Evolutionary conservation across 2,329 filamentous ascomycete genomes (phyloP), one percentile per base, ranked within the genome.

Genomic region (Trichoderma simmonsii): DNA sequence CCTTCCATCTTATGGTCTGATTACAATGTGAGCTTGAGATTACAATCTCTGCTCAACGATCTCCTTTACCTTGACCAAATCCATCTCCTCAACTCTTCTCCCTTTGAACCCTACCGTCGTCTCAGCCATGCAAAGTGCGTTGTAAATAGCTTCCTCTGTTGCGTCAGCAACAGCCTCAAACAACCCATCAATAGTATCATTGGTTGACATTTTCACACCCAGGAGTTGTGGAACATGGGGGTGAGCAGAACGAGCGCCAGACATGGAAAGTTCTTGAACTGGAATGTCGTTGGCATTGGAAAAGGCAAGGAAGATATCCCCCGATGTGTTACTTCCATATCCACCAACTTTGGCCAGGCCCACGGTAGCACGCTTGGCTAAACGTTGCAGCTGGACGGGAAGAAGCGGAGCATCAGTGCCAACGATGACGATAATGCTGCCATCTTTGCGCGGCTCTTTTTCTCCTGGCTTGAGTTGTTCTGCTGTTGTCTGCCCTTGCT

Each of bases 291-390:
- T 88, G 6, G 83, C 89, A 0, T 90, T 92, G 8, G 89, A 91
- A 72, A 92, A 88, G 4, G 90, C 90, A 3, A 92, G 81, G 77
- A 92, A 91, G 72, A 92, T 88, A 73, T 92, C 90, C 0, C 90
- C 90, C 0, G 88, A 91, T 12, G 84, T 84, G 74, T 91, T 91
- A 57, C 85, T 83, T 0, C 89, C 90, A 72, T 88, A 87, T 2
- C 89, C 88, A 3, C 90, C 90, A 0, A 90, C 89, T 71, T 86
- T 84, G 6, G 86, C 82, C 1, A 92, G 78, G 0, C 91, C 90
- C 1, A 91, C 85, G 0, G 89, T 89, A 1, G 89, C 89, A 43
- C 89, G 86, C 72, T 87, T 86, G 1, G 89, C 89, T 1, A 91
- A 80, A 1, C 89, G 77, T 51, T 81, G 79, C 8, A 81, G 77